phyloP scores from a whole-genome alignment of 169 alveolate genomes.

The Blepharisma undulans region DNA sequence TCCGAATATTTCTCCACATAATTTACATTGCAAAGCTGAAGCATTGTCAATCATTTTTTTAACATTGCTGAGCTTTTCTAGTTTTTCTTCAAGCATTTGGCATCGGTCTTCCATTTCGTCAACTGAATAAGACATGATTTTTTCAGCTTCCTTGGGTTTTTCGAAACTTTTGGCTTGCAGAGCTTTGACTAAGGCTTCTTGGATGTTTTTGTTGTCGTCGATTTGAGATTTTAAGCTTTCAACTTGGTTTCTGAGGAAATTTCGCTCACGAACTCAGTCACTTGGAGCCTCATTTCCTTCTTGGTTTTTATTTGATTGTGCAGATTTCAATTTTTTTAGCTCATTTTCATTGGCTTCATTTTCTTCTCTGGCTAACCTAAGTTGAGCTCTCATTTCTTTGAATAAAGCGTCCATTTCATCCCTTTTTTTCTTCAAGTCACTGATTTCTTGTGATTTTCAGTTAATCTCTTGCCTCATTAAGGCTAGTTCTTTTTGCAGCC shows the following conservation, averaged over 20 bases:
- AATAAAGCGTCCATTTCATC: not conserved
- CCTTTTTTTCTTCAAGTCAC: not conserved
- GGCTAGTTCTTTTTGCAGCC: slow-evolving; percentile 17
- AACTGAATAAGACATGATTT: slow-evolving; percentile 68
- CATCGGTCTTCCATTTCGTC: slow-evolving; percentile 74
- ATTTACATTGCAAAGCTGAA: slow-evolving; percentile 67
- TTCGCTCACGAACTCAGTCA: slow-evolving; percentile 69
- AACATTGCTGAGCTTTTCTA: slow-evolving; percentile 62
- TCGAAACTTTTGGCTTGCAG: slow-evolving; percentile 53
- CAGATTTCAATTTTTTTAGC: not conserved
- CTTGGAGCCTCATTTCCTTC: not conserved
- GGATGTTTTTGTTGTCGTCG: slow-evolving; percentile 76
- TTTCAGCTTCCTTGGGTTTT: slow-evolving; percentile 61
- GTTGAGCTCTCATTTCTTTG: slow-evolving; percentile 33
- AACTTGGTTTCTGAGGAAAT: slow-evolving; percentile 68
- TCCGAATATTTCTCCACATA: slow-evolving; percentile 67
- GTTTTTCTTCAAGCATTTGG: slow-evolving; percentile 63
- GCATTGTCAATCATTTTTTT: slow-evolving; percentile 63
- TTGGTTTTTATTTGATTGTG: not conserved
- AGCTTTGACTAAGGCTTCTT: slow-evolving; percentile 75
- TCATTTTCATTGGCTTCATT: not conserved
- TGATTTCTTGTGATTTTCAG: not conserved
- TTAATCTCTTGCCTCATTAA: slow-evolving; percentile 6
- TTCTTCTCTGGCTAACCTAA: slow-evolving; percentile 17
- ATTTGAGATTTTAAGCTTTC: slow-evolving; percentile 62